Evolutionary conservation across 257 asterid species (phyloP).

Genomic region (Lantana camara): DNA sequence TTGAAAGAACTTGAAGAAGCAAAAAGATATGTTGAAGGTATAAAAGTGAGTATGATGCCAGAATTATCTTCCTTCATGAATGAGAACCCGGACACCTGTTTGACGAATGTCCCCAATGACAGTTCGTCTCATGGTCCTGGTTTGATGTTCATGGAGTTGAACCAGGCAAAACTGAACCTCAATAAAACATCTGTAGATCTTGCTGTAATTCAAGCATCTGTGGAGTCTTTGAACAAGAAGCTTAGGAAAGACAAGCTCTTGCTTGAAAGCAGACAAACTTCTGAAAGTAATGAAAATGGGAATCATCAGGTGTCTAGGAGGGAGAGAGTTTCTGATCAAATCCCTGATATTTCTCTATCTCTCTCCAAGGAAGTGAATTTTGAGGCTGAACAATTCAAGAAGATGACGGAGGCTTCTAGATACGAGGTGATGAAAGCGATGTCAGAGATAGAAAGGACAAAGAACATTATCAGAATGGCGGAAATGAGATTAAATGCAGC

Average conservation of each 20-base stretch:
- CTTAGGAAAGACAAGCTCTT: conserved; percentile 48
- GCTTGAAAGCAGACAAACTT: conserved; percentile 30
- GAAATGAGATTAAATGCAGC: conserved; percentile 94
- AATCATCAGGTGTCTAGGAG: conserved; percentile 16
- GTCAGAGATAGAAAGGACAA: conserved; percentile 80
- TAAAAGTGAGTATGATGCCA: conserved; percentile 56
- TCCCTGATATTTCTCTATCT: conserved; percentile 14
- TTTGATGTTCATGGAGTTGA: conserved; percentile 59
- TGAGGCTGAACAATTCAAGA: conserved; percentile 85
- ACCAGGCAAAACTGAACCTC: conserved; percentile 68
- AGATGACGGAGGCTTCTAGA: conserved; percentile 85
- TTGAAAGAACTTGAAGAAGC: conserved; percentile 69
- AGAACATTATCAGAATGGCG: conserved; percentile 78
- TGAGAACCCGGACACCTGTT: conserved; percentile 20
- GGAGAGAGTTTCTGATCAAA: neutral
- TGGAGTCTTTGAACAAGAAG: conserved; percentile 71
- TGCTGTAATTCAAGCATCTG: conserved; percentile 75
- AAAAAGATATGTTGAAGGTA: conserved; percentile 55
- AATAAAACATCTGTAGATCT: conserved; percentile 69
- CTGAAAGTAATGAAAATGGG: conserved; percentile 23
- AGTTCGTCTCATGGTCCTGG: conserved; percentile 43
- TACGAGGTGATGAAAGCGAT: conserved; percentile 89
- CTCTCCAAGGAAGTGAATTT: conserved; percentile 37
- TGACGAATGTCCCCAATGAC: neutral
- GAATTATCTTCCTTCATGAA: conserved; percentile 49